Evolutionary conservation across 2,329 filamentous ascomycete species (phyloP), one percentile per base, ranked within the genome.

Genomic region (Stagonosporopsis vannaccii): DNA sequence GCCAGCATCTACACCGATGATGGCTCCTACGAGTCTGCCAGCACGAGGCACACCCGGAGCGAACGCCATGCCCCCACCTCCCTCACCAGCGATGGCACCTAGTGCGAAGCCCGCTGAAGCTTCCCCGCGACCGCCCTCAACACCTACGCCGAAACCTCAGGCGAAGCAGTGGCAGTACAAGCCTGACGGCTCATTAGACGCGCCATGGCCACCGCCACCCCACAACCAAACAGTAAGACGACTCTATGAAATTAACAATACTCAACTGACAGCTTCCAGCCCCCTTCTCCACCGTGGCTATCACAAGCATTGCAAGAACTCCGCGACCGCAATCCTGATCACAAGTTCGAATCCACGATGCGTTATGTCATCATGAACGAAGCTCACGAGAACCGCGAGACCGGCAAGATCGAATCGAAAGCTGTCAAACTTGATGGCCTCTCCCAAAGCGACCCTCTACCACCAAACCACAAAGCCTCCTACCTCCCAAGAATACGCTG

Each of bases 401-500:
- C 90, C 2, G 86, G 89, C 58, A 78, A 84, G 19, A 57, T 57
- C 22, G 65, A 61, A 28, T 37, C 66, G 8, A 68, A 65, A 32
- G 85, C 87, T 20, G 82, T 90, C 46, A 80, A 87, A 33, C 78
- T 79, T 25, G 77, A 81, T 73, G 68, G 82, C 32, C 57, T 78
- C 9, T 69, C 72, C 13, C 69, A 73, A 2, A 82, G 81, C 33
- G 80, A 84, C 40, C 80, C 82, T 15, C 78, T 84, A 8, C 88
- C 84, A 50, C 80, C 83, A 58, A 85, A 89, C 59, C 81, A 91
- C 59, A 90, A 89, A 68, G 91, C 89, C 66, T 90, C 90, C 77
- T 98, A 90, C 77, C 82, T 97, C 45, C 95, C 95, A 8, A 85
- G 95, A 46, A 97, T 99, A 61, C 85, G 91, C 56, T 99, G 95